Base-by-base conservation (phyloP, 257 asterid species). In the Misopates orontium region DNA sequence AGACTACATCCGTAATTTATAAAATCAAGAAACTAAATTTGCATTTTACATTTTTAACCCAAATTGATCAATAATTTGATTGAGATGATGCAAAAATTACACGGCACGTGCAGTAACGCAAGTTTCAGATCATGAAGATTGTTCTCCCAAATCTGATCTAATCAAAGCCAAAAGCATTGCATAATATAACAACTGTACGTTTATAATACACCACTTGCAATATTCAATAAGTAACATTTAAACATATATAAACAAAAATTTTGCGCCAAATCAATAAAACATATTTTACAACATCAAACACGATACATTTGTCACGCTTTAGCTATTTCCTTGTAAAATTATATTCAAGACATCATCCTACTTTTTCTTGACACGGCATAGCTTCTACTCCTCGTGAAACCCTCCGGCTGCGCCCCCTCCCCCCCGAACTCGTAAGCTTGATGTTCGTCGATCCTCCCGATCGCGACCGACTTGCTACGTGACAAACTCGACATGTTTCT, bases 401-500 rank as follows among this genome's bases (percentile, higher is more conserved):
- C 63, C 74, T 36, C 68, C 67, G 36, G 67, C 45, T 22, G 64
- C 71, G 67, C 45, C 18, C 75, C 48, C 11, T 28, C 20, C 2
- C 66, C 48, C 1, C 73, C 72, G 4, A 76, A 83, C 4, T 75
- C 85, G 10, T 77, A 80, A 15, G 89, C 69, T 66, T 60, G 60
- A 2, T 88, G 85, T 72, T 88, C 96, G 56, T 86, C 96, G 18
- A 88, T 88, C 73, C 85, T 64, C 5, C 89, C 89, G 54, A 86
- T 50, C 4, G 70, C 64, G 0, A 79, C 82, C 12, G 79, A 78
- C 3, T 71, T 85, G 73, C 90, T 83, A 31, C 86, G 84, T n/a
- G n/a, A n/a, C n/a, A n/a, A n/a, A n/a, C n/a, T n/a, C 0, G 84
- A 77, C 54, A 77, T 55, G 39, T 64, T 14, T 47, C 53, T 4